Evolutionary conservation across 1,139 yeast species (phyloP).

Genomic region (Sugiyamaella japonica): DNA sequence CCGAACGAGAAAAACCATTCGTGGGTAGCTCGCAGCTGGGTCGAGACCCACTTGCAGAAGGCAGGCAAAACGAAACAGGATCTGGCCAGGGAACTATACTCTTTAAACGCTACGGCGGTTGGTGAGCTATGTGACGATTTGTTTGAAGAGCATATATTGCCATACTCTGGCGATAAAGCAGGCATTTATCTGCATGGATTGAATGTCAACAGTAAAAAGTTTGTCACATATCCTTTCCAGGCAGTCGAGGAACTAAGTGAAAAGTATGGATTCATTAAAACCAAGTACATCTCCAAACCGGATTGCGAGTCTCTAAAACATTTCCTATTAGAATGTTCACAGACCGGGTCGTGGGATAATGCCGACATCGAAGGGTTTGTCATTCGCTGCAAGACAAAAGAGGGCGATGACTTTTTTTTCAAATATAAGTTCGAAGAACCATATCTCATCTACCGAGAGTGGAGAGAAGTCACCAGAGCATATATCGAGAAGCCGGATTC

Average conservation of each 20-base stretch:
- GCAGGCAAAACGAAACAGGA: slow-evolving; percentile 46
- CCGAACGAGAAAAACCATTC: slow-evolving; percentile 62
- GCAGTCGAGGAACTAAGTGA: slow-evolving; percentile 61
- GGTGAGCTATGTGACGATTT: slow-evolving; percentile 91
- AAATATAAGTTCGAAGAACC: slow-evolving; percentile 97
- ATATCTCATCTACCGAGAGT: slow-evolving; percentile 81
- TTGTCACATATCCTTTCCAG: slow-evolving; percentile 63
- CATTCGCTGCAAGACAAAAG: slow-evolving; percentile 54
- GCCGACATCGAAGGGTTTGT: slow-evolving; percentile 93
- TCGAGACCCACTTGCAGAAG: slow-evolving; percentile 52
- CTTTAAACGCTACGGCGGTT: slow-evolving; percentile 71
- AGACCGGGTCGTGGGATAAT: slow-evolving; percentile 69
- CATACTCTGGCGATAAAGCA: slow-evolving; percentile 62
- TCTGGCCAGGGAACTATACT: slow-evolving; percentile 57
- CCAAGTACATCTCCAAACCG: slow-evolving; percentile 49
- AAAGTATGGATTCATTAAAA: slow-evolving; percentile 68
- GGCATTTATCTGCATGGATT: slow-evolving; percentile 92
- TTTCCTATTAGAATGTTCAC: slow-evolving; percentile 58
- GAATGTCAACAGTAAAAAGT: slow-evolving; percentile 64
- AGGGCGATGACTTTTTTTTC: slow-evolving; percentile 63
- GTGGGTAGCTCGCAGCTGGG: slow-evolving; percentile 61
- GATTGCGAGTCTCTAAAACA: slow-evolving; percentile 47
- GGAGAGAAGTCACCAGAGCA: slow-evolving; percentile 80
- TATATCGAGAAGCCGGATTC: slow-evolving; percentile 43
- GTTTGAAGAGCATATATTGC: slow-evolving; percentile 92